phyloP scores from a whole-genome alignment of 345 rosid species.

The Eucalyptus decipiens region DNA sequence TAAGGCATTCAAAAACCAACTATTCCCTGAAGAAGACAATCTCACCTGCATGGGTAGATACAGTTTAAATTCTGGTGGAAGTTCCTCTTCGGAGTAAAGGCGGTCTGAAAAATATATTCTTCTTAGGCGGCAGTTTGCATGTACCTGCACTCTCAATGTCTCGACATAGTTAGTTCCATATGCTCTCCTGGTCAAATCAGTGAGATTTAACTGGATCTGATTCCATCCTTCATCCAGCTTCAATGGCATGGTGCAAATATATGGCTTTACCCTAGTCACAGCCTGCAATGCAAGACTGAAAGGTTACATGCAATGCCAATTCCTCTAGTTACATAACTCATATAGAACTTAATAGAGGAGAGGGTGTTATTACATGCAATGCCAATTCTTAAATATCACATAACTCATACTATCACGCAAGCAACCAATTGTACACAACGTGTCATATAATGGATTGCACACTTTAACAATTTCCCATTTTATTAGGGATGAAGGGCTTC shows the following conservation, averaged over 20 bases:
- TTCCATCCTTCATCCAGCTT: conserved; percentile 98
- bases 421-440: background rate
- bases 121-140: conserved; percentile 85
- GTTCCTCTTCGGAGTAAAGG: conserved; percentile 92
- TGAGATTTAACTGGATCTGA: conserved; percentile 82
- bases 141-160: conserved; percentile 95
- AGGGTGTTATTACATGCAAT: background rate
- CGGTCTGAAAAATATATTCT: conserved; percentile 89
- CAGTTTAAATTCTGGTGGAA: conserved; percentile 87
- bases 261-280: conserved; percentile 88
- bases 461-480: background rate
- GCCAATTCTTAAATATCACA: background rate
- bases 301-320: background rate
- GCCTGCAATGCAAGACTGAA: conserved; percentile 24
- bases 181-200: conserved; percentile 88
- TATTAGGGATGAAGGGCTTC: background rate
- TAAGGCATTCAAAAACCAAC: background rate
- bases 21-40: background rate
- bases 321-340: background rate
- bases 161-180: conserved; percentile 95
- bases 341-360: background rate
- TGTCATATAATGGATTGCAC: background rate
- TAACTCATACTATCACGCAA: background rate
- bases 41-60: conserved; percentile 90
- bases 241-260: conserved; percentile 89